Evolutionary conservation across 2,329 filamentous ascomycete species (phyloP).

Genomic region (Cercospora zeina): DNA sequence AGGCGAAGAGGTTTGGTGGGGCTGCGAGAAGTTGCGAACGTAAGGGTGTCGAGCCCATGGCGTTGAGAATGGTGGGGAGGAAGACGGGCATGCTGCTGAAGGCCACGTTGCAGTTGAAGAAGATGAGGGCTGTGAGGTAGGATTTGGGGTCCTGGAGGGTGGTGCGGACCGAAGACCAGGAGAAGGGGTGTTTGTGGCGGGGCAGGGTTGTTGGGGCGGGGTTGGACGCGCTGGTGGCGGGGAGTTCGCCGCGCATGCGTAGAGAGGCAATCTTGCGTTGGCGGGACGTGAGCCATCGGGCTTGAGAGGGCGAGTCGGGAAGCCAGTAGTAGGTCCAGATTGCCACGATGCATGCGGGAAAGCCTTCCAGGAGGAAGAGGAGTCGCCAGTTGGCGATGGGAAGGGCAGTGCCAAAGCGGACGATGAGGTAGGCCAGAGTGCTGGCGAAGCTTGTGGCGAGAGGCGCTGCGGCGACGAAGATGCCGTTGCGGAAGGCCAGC

Average conservation of each 20-base stretch:
- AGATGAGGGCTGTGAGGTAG: conserved; percentile 76
- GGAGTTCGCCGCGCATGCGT: conserved; percentile 58
- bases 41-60: conserved; percentile 69
- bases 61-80: conserved; percentile 61
- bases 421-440: conserved; percentile 74
- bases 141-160: conserved; percentile 66
- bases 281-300: conserved; percentile 46
- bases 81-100: conserved; percentile 88
- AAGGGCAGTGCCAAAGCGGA: conserved; percentile 61
- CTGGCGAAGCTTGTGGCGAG: conserved; percentile 70
- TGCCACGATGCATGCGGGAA: conserved; percentile 75
- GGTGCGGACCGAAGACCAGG: conserved; percentile 58
- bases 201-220: conserved; percentile 19
- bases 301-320: conserved; percentile 66
- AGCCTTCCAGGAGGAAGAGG: conserved; percentile 80
- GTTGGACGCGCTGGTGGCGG: neutral
- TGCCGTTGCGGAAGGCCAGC: conserved; percentile 77
- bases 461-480: conserved; percentile 76
- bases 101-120: conserved; percentile 84
- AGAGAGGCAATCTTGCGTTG: conserved; percentile 66
- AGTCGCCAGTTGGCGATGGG: conserved; percentile 83
- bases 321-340: conserved; percentile 72
- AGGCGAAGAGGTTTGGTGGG: conserved; percentile 77
- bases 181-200: conserved; percentile 36
- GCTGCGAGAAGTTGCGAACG: conserved; percentile 75